Evolutionary conservation across 768 basidiomycete genomes (phyloP).

Genomic region (Tricholoma flavovirens): DNA sequence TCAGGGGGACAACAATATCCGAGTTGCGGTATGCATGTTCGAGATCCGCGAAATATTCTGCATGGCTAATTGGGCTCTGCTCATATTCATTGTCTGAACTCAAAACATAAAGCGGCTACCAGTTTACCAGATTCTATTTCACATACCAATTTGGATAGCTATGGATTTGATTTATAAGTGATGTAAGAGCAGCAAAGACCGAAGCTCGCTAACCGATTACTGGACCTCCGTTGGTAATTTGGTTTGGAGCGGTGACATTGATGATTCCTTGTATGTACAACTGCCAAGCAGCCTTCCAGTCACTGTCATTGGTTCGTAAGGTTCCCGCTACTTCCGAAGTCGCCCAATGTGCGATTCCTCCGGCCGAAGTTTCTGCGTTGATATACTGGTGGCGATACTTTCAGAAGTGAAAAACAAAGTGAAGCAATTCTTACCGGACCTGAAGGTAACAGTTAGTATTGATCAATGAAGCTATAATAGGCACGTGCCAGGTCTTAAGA

Average conservation of each 20-base stretch:
- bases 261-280: slow-evolving; percentile 67
- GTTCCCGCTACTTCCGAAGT: slow-evolving; percentile 60
- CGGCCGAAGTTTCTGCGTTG: slow-evolving; percentile 78
- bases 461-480: not conserved
- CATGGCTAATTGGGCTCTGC: slow-evolving; percentile 38
- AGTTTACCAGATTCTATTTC: not conserved
- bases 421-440: slow-evolving; percentile 29
- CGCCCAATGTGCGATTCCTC: slow-evolving; percentile 66
- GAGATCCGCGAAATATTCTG: slow-evolving; percentile 60
- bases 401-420: not conserved
- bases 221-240: slow-evolving; percentile 68
- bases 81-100: slow-evolving; percentile 68
- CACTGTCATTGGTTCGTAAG: slow-evolving; percentile 69
- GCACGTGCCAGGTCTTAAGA: slow-evolving; percentile 67
- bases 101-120: not conserved
- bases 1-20: slow-evolving; percentile 61
- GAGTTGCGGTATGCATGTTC: slow-evolving; percentile 49
- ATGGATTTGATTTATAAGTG: slow-evolving; percentile 1
- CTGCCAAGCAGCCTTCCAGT: slow-evolving; percentile 67
- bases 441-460: slow-evolving; percentile 13
- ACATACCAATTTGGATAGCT: slow-evolving; percentile 54
- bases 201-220: slow-evolving; percentile 50
- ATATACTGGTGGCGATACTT: slow-evolving; percentile 41
- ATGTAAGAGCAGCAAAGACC: not conserved
- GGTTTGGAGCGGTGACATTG: slow-evolving; percentile 51